phyloP scores from a whole-genome alignment of 2,329 filamentous ascomycete genomes.

The Phialocephala subalpina region DNA sequence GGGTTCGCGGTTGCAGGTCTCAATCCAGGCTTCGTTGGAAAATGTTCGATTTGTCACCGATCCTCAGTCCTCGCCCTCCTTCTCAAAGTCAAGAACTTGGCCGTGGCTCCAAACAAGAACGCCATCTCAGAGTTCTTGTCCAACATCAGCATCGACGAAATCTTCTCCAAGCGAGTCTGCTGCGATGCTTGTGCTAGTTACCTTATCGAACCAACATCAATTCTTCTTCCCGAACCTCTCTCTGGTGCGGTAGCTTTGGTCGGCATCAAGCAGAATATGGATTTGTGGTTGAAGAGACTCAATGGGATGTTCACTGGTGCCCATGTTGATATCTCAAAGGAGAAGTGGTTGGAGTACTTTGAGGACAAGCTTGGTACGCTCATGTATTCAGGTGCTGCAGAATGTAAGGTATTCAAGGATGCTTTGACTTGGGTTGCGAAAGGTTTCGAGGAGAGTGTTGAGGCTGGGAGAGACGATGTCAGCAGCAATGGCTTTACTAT shows the following conservation, averaged over 20 bases:
- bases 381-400: background rate
- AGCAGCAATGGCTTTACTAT: background rate
- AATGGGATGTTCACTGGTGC: background rate
- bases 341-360: background rate
- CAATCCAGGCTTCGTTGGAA: background rate
- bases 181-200: slow-evolving; percentile 9
- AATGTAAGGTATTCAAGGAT: background rate
- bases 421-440: background rate
- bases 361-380: background rate
- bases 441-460: background rate
- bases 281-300: background rate
- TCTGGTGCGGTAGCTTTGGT: slow-evolving; percentile 1
- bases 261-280: background rate
- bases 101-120: background rate
- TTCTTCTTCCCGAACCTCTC: background rate
- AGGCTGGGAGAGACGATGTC: background rate
- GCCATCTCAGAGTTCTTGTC: background rate
- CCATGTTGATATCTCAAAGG: background rate
- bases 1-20: background rate
- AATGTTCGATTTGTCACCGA: background rate
- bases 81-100: background rate
- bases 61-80: background rate
- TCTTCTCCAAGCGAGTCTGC: background rate
- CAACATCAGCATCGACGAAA: background rate
- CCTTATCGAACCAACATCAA: background rate